Conservation (phyloP, 768 basidiomycete genomes). For the Lentinula raphanica region DNA sequence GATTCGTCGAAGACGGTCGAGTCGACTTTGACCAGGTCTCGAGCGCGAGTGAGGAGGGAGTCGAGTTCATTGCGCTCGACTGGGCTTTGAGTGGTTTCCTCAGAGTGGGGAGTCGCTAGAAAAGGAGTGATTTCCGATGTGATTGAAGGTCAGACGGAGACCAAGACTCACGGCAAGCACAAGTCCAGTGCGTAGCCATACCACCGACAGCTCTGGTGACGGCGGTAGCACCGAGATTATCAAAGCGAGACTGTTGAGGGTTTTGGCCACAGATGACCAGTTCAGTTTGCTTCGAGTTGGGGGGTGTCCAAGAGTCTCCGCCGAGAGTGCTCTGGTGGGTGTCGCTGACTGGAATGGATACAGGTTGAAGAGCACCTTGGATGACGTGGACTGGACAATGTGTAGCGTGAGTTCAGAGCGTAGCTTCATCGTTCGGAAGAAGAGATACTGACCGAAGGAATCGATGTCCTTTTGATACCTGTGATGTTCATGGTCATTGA, state of each 20-base stretch:
- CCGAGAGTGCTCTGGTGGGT: neutral
- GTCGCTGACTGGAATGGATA: neutral
- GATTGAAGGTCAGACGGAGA: neutral
- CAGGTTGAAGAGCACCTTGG: neutral
- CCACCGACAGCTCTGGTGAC: constrained; percentile 6
- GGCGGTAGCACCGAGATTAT: neutral
- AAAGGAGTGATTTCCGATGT: neutral
- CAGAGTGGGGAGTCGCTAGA: neutral
- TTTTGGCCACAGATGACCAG: neutral
- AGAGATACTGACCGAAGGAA: neutral
- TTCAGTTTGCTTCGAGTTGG: neutral
- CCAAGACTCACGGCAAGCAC: neutral
- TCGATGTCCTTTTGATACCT: constrained; percentile 1
- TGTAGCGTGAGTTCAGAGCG: neutral
- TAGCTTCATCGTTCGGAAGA: neutral
- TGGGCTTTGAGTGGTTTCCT: neutral
- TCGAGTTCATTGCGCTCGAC: neutral
- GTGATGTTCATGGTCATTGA: neutral
- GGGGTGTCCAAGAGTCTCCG: neutral
- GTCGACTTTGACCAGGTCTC: neutral
- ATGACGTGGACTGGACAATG: neutral
- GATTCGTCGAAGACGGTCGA: neutral
- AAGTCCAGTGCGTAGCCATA: constrained; percentile 9
- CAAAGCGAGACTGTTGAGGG: neutral
- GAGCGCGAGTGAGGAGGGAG: neutral